Base-by-base conservation (phyloP, 2,329 filamentous ascomycete genomes). In the Venturia asperata region DNA sequence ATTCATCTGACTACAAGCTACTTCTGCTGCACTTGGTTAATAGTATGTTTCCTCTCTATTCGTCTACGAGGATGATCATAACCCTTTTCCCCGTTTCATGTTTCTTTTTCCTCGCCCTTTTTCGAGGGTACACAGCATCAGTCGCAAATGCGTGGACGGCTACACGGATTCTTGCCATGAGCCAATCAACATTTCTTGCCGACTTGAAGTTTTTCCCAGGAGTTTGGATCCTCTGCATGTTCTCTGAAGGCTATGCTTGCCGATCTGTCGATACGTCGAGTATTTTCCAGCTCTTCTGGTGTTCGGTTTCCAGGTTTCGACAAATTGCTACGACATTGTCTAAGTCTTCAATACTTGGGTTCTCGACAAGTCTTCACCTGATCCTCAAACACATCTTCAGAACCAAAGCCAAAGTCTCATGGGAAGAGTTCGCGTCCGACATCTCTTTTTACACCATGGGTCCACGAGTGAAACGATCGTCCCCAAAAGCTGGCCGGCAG, bases 401-500 rank as follows among this genome's bases (percentile, higher is more conserved):
- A 19, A 13, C 5, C 3, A 5, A 37, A 37, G 19, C 3, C 27
- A 17, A 6, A 27, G 5, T 15, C 27, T 19, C 19, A 13, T 56
- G 52, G 19, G 15, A 37, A 56, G 15, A 15, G 13, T 49, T 49
- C 9, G 27, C 5, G 34, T 37, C 3, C 13, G 27, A 27, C 27
- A 56, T 19, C n/a, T 49, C 5, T 27, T 37, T 34, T 5, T 6
- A 17, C 27, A 37, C 19, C 21, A 55, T 56, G 52, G 52, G 1
- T 13, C 52, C 52, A 37, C 34, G 52, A 56, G 13, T 37, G 27
- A 56, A 56, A 56, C 52, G 52, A 56, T 37, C 52, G 37, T 56
- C 52, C n/a, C 24, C 52, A 17, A 19, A 21, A 1, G 27, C 52
- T 19, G 24, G 1, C 15, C 6, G 52, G 27, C 27, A 30, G 52